These are phyloP conservation scores for Microbotryum silenes-acaulis DNA, from an alignment of 1,284 basidiomycete species.

Conservation along the genomic window DNA sequence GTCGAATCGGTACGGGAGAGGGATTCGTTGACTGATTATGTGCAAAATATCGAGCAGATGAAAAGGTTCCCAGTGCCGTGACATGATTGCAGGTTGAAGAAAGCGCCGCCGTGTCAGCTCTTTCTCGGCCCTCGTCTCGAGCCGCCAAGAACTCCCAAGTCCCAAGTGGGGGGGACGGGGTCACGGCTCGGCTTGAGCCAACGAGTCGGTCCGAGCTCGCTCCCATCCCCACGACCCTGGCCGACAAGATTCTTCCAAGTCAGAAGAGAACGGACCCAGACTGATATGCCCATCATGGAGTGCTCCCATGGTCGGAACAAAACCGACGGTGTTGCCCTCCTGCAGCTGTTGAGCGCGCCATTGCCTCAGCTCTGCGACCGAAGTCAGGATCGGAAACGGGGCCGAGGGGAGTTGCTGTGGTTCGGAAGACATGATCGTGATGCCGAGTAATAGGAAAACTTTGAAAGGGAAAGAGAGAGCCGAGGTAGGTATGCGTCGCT, in stretches of 20 bases:
- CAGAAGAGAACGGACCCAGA: constrained; percentile 54
- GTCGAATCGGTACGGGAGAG: constrained; percentile 74
- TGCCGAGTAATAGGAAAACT: not conserved
- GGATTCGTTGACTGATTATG: constrained; percentile 50
- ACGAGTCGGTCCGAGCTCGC: not conserved
- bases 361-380: constrained; percentile 59
- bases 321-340: constrained; percentile 56
- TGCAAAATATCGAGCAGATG: not conserved
- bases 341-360: constrained; percentile 60
- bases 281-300: constrained; percentile 87
- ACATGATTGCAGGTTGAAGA: no score
- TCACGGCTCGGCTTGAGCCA: not conserved
- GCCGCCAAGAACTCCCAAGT: not conserved
- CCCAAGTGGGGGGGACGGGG: not conserved
- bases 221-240: not conserved
- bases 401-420: constrained; percentile 11
- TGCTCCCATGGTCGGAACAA: constrained; percentile 96
- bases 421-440: no score
- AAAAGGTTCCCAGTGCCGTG: not conserved
- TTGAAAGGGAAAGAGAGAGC: not conserved
- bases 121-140: no score
- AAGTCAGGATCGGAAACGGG: constrained; percentile 61
- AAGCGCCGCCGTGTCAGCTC: not conserved
- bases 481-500: no score
- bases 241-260: not conserved